phyloP scores from a whole-genome alignment of 306 rosid species.

The Fragaria ananassa region DNA sequence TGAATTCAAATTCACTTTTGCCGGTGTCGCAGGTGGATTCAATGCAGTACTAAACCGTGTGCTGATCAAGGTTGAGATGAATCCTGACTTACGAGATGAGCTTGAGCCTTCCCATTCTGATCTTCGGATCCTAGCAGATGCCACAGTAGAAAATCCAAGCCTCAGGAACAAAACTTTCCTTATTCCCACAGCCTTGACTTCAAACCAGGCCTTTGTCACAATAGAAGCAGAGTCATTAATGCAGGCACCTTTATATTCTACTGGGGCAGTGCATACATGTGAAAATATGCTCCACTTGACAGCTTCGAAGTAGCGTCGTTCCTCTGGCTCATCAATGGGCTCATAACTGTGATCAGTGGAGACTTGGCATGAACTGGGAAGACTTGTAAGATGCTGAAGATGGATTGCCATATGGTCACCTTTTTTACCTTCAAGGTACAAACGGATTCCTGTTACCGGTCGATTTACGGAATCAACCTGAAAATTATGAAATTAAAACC shows the following conservation, averaged over 20 bases:
- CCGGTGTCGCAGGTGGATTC: constrained; percentile 41
- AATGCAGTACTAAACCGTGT: constrained; percentile 60
- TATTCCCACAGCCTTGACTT: constrained; percentile 67
- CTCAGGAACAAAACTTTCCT: constrained; percentile 73
- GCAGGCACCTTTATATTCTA: constrained; percentile 48
- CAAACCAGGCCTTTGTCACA: constrained; percentile 85
- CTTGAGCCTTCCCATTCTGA: constrained; percentile 85
- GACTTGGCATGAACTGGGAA: constrained; percentile 55
- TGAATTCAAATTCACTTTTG: constrained; percentile 69
- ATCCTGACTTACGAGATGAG: constrained; percentile 69
- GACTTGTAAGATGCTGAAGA: constrained; percentile 80
- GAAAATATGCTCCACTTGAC: constrained; percentile 84
- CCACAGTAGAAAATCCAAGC: constrained; percentile 77
- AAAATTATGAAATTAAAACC: constrained; percentile 20
- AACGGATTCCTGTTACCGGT: constrained; percentile 79
- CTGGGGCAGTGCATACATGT: constrained; percentile 79
- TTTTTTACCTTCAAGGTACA: constrained; percentile 80
- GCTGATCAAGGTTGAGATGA: constrained; percentile 71
- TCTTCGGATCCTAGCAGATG: constrained; percentile 60
- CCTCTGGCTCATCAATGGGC: constrained; percentile 50
- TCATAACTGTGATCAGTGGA: constrained; percentile 49
- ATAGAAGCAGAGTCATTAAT: constrained; percentile 60
- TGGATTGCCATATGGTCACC: constrained; percentile 70
- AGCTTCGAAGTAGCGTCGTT: constrained; percentile 55
- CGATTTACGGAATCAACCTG: constrained; percentile 71